Conservation (phyloP, 495 filamentous ascomycete genomes). For the Daldinia childiae region DNA sequence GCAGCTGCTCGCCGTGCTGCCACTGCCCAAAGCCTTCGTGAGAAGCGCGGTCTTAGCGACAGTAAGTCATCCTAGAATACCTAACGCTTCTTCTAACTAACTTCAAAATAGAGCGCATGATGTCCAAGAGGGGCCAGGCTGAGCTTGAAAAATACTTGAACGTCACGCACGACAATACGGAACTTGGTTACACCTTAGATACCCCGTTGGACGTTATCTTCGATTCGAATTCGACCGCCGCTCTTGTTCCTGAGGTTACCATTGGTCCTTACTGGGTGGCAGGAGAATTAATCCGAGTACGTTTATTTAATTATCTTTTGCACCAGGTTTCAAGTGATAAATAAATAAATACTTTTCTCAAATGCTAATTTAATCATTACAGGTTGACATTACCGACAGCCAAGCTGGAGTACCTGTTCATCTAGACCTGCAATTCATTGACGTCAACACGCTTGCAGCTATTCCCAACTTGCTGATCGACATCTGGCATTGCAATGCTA, state of each 20-base stretch:
- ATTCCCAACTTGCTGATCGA: constrained; percentile 61
- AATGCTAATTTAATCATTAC: constrained; percentile 40
- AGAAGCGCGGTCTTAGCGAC: constrained; percentile 58
- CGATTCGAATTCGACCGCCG: constrained; percentile 47
- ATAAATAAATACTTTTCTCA: too few relatives aligned
- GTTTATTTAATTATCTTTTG: not conserved
- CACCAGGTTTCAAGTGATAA: not conserved
- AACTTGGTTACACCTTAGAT: constrained; percentile 47
- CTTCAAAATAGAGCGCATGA: constrained; percentile 32
- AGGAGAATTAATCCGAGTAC: constrained; percentile 54
- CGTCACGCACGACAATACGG: constrained; percentile 36
- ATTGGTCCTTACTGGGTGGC: constrained; percentile 55
- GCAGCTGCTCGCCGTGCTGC: constrained; percentile 50
- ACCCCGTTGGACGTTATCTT: constrained; percentile 61
- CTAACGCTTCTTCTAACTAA: constrained; percentile 5
- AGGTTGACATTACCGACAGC: constrained; percentile 57
- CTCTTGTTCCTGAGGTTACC: constrained; percentile 51
- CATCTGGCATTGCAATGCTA: constrained; percentile 62
- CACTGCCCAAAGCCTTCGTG: constrained; percentile 54
- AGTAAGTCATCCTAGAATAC: constrained; percentile 47
- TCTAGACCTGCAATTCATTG: constrained; percentile 65
- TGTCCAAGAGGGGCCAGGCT: constrained; percentile 41
- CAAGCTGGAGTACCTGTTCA: constrained; percentile 60
- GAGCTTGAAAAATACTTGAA: constrained; percentile 43
- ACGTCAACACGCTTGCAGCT: constrained; percentile 61